phyloP scores from a whole-genome alignment of 495 filamentous ascomycete species.

The Aspergillus campestris region DNA sequence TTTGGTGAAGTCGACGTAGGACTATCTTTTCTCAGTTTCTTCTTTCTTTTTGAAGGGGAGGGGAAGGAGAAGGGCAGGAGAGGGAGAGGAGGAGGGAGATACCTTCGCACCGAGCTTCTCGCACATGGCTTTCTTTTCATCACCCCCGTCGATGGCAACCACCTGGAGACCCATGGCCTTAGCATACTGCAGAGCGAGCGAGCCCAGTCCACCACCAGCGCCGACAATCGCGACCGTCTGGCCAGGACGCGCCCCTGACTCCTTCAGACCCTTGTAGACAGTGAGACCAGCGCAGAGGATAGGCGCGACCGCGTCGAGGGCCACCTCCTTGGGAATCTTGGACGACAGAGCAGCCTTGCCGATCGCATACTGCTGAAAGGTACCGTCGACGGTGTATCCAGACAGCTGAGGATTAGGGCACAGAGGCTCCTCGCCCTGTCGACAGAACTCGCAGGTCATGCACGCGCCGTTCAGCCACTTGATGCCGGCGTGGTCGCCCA shows the following conservation, averaged over 20 bases:
- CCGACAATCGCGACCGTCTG: conserved; percentile 81
- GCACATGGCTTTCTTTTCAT: conserved; percentile 67
- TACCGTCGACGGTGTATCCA: conserved; percentile 86
- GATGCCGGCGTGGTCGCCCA: conserved; percentile 77
- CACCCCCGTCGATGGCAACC: conserved; percentile 73
- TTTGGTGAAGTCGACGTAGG: conserved; percentile 69
- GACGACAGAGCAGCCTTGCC: conserved; percentile 78
- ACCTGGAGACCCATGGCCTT: conserved; percentile 77
- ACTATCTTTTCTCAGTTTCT: conserved; percentile 12
- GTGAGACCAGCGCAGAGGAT: conserved; percentile 86
- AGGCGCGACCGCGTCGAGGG: conserved; percentile 71
- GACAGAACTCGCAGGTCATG: conserved; percentile 72
- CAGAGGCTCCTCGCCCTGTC: conserved; percentile 64
- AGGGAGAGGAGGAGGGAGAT: not conserved
- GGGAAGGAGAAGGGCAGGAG: no score
- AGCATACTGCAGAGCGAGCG: conserved; percentile 76
- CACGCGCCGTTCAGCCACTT: conserved; percentile 91
- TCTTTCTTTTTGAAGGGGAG: not conserved
- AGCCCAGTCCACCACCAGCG: conserved; percentile 80
- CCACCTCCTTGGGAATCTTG: conserved; percentile 63
- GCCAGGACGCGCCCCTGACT: conserved; percentile 63
- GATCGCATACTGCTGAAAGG: conserved; percentile 87
- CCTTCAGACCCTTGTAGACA: conserved; percentile 89
- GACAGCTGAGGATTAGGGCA: conserved; percentile 66
- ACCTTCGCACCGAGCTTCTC: conserved; percentile 53